Evolutionary conservation across 129 eudicot genomes (phyloP), one percentile per base, ranked within the genome.

Genomic region (Flaveria linearis): DNA sequence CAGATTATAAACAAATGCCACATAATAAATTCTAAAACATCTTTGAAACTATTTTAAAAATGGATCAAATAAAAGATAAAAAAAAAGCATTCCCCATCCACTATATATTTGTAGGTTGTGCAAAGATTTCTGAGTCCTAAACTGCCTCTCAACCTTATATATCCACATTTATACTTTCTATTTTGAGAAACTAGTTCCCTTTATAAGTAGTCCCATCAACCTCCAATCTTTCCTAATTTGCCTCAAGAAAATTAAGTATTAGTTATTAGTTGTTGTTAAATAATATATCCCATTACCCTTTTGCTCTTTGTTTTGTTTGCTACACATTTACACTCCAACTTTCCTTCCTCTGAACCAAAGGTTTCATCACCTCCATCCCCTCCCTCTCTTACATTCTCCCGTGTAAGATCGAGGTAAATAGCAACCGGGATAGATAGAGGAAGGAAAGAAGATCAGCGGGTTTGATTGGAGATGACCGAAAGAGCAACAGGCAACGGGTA

Each of bases 401-500:
- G 17, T 52, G 68, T 62, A 50, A 43, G 25, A 68, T 75, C 23
- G 71, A 45, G 46, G 53, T 22, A n/a, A 16, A 45, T 67, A 2
- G 4, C 6, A 65, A 67, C 51, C 49, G 68, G 64, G 76, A 28
- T 26, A 20, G 71, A 28, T 53, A 65, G 46, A 42, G 71, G 73
- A 41, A 58, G 68, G 74, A 61, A 56, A 65, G 63, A 66, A 61
- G 60, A 66, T 65, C 53, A 52, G 14, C 30, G 20, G 8, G 72
- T 46, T 57, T 52, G 72, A 78, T 66, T 7, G 33, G 78, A 75
- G 75, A 92, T 92, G 97, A 80, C 91, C 78, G 91, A 89, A 78
- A 89, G 88, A 76, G 96, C 97, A 47, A 86, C 90, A 53, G 85
- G 90, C 88, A 86, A 87, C 25, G 97, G 93, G 52, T 85, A 84